Percentiles rank a stretch among this genome's conserved stretches.
Evolutionary conservation across 148 eudicot genomes (phyloP).

Genomic region (Limonium bicolor): DNA sequence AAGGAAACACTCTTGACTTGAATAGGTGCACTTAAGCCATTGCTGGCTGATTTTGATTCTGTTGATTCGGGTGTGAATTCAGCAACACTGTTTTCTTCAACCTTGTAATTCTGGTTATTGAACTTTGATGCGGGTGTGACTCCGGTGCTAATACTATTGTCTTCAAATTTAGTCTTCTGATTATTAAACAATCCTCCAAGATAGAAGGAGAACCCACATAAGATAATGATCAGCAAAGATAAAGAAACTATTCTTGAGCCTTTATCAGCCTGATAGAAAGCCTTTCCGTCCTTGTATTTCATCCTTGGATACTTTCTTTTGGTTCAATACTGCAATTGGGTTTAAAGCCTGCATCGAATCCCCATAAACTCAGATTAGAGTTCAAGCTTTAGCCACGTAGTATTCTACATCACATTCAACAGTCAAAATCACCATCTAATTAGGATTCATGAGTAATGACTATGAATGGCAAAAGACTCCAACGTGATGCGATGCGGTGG

Average conservation of each 20-base stretch:
- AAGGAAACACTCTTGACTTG: conserved; percentile 44
- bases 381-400: too few species aligned
- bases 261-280: conserved; percentile 32
- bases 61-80: conserved; percentile 3
- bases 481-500: too few species aligned
- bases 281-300: conserved; percentile 66
- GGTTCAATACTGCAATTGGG: too few species aligned
- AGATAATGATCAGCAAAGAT: conserved; percentile 30
- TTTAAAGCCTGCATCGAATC: too few species aligned
- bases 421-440: too few species aligned
- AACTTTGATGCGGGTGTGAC: conserved; percentile 22
- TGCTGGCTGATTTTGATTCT: conserved; percentile 15
- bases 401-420: too few species aligned
- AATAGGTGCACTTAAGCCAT: conserved; percentile 19
- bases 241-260: conserved; percentile 34
- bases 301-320: conserved; percentile 21
- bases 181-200: conserved; percentile 71
- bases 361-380: too few species aligned
- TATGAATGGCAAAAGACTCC: too few species aligned
- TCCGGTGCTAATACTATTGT: conserved; percentile 20
- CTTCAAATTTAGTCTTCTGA: conserved; percentile 19
- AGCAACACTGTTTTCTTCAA: conserved; percentile 15
- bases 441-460: too few species aligned
- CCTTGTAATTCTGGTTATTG: conserved; percentile 30
- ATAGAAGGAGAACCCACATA: conserved; percentile 83